A percentile compares a stretch with the other conserved stretches of the same genome.
Conservation (phyloP, 257 asterid genomes). For the Forsythia suspensa region DNA sequence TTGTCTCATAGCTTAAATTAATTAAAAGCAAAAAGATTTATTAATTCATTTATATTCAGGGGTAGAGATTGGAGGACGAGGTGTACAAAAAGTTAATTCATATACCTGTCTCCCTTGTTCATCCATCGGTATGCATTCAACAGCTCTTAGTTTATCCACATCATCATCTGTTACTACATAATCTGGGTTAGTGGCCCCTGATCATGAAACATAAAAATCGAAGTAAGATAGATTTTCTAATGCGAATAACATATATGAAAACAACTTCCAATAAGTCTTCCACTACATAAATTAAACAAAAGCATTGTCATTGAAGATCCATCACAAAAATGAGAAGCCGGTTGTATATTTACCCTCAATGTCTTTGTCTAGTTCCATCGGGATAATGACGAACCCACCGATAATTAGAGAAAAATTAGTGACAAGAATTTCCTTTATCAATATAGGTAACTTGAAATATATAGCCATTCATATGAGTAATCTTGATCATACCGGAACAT, state of each 20-base stretch:
- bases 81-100: not conserved
- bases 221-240: constrained; percentile 1
- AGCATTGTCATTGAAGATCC: not conserved
- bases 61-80: too few relatives aligned
- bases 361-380: constrained; percentile 93
- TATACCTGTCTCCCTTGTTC: constrained; percentile 88
- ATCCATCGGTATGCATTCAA: constrained; percentile 99
- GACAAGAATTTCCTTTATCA: constrained; percentile 16
- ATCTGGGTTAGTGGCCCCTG: constrained; percentile 98
- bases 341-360: constrained; percentile 65
- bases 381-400: constrained; percentile 99
- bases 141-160: constrained; percentile 88
- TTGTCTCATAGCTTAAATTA: not conserved
- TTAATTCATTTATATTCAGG: too few relatives aligned
- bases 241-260: not conserved
- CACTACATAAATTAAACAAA: not conserved
- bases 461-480: not conserved
- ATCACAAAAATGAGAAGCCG: constrained; percentile 8
- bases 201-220: not conserved
- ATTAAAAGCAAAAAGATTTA: too few relatives aligned
- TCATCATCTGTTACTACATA: constrained; percentile 94
- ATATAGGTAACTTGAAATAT: constrained; percentile 4
- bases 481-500: constrained; percentile 79
- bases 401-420: constrained; percentile 27
- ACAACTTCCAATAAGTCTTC: not conserved